A percentile compares a stretch with the other conserved stretches of the same genome.
Conservation (phyloP, 2,329 filamentous ascomycete genomes). For the Clonostachys rhizophaga region DNA sequence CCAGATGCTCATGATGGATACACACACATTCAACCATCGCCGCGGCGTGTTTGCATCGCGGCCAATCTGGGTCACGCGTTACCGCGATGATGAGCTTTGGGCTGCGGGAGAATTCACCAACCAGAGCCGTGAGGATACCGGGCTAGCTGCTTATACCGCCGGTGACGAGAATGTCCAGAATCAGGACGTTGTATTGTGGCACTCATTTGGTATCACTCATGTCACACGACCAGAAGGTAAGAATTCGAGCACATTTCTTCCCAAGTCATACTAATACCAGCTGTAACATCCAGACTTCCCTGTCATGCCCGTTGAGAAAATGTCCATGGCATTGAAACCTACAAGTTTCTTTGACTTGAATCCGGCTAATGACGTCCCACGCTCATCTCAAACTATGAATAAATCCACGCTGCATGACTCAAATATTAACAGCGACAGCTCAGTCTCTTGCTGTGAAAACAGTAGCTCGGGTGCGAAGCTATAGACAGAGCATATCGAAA, state of each 20-base stretch:
- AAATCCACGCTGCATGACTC: too few relatives aligned
- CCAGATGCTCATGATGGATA: conserved; percentile 22
- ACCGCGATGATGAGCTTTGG: conserved; percentile 43
- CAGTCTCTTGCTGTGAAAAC: too few relatives aligned
- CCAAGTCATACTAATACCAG: not conserved
- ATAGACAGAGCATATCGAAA: too few relatives aligned
- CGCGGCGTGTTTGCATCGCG: conserved; percentile 30
- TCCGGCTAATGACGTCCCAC: conserved; percentile 37
- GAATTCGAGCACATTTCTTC: not conserved
- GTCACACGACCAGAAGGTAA: conserved; percentile 38
- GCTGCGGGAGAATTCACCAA: conserved; percentile 47
- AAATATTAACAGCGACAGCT: too few relatives aligned
- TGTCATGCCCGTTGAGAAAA: conserved; percentile 58
- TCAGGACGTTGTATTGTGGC: conserved; percentile 81
- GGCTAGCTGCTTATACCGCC: not conserved
- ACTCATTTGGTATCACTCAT: conserved; percentile 83
- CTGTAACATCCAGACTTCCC: conserved; percentile 48
- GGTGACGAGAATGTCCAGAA: conserved; percentile 56
- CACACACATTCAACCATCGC: conserved; percentile 6
- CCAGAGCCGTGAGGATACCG: conserved; percentile 33
- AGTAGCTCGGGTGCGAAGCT: too few relatives aligned
- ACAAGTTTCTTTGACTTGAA: conserved; percentile 45
- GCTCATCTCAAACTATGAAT: too few relatives aligned
- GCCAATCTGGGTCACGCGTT: conserved; percentile 41
- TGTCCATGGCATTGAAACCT: conserved; percentile 39